Evolutionary conservation across 1,284 basidiomycete genomes (phyloP), one percentile per base, ranked within the genome.

Genomic region (Dichomitus squalens): DNA sequence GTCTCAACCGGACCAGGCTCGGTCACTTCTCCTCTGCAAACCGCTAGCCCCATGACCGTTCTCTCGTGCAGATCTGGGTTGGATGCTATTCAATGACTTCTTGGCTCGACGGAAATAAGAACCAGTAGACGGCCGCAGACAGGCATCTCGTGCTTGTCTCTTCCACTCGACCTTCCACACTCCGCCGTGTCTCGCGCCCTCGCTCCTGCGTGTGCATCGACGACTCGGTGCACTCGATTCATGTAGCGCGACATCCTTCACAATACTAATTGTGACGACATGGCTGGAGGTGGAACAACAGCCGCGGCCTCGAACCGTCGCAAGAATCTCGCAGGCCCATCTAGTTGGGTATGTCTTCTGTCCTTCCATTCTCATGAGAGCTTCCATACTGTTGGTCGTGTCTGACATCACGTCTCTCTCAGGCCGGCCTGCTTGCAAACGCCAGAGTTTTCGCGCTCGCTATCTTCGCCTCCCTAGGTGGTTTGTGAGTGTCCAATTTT

Each of bases 381-480:
- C n/a, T n/a, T n/a, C n/a, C n/a, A 6, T 8, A 3, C 23, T n/a
- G 35, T 7, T 33, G 25, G n/a, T 18, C 25, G 11, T 8, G 7
- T n/a, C 20, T 34, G 31, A 33, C 9, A 6, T 18, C 21, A 31
- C 31, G 9, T 47, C n/a, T 29, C 21, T 21, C 12, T 2, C 64
- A 87, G 87, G 79, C 78, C 55, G 87, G 85, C 2, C 73, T 88
- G 35, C 72, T 88, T 14, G 80, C 83, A 58, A 89, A 88, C 66
- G 75, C 78, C 33, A 79, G 77, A 59, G 73, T 87, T 36, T 87
- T 88, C 62, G 72, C 78, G 18, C 86, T 87, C 52, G 82, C 86
- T 11, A 79, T 90, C n/a, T 89, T 88, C 66, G 87, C 87, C 4
- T 88, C 86, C 11, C 75, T 88, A 25, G 87, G 87, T 70, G 87